Percentiles rank a stretch among this genome's conserved stretches.
phyloP scores from a whole-genome alignment of 139 green algal species.

The Astrephomene gubernaculifera region DNA sequence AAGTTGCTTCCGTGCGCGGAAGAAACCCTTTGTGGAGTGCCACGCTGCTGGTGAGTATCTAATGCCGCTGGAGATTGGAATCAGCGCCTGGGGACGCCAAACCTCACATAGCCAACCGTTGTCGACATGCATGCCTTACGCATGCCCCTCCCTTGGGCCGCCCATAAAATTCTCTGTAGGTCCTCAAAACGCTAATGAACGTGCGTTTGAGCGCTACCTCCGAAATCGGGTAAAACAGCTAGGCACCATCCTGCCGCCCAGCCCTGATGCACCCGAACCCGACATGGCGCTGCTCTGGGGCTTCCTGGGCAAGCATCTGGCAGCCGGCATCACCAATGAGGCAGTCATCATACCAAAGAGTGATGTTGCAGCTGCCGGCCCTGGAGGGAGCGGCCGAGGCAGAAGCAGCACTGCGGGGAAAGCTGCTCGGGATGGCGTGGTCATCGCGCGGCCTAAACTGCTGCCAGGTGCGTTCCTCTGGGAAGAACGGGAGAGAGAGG shows the following conservation, averaged over 20 bases:
- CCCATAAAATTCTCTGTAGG: too few relatives aligned
- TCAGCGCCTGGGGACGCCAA: too few relatives aligned
- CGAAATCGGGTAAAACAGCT: background rate
- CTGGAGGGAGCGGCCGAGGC: background rate
- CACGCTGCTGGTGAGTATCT: too few relatives aligned
- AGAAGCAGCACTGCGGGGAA: background rate
- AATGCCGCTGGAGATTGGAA: too few relatives aligned
- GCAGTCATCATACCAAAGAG: background rate
- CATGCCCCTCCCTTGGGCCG: too few relatives aligned
- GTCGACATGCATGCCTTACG: too few relatives aligned
- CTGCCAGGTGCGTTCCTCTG: background rate
- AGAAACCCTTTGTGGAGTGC: too few relatives aligned
- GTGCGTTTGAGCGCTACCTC: background rate
- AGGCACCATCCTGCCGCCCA: constrained; percentile 13
- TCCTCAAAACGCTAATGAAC: background rate
- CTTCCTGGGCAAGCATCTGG: constrained; percentile 21
- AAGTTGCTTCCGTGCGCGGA: too few relatives aligned
- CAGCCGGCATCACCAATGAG: constrained; percentile 6
- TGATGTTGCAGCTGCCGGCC: background rate
- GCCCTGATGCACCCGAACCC: background rate
- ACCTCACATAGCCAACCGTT: too few relatives aligned
- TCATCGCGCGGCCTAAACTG: background rate
- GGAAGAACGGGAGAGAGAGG: too few relatives aligned
- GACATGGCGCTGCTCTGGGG: constrained; percentile 2
- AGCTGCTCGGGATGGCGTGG: background rate